Evolutionary conservation across 495 filamentous ascomycete species (phyloP), one percentile per base, ranked within the genome.

Genomic region (Hypoxylon perforatum): DNA sequence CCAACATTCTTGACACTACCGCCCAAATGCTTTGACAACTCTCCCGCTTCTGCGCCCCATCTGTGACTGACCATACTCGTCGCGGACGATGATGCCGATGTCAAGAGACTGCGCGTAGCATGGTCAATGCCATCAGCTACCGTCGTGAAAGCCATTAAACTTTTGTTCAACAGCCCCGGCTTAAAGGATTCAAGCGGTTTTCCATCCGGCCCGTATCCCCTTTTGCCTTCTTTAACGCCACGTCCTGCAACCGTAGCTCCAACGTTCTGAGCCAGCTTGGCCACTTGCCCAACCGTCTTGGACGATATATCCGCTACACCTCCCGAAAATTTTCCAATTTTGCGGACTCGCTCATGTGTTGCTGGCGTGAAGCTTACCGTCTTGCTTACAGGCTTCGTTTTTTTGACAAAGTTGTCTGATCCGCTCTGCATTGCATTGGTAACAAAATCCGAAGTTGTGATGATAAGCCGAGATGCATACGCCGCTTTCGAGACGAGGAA

Each of bases 1-100:
- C 93, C 94, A 41, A 98, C 96, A 69, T 98, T 98, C 80, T 91
- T 96, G 66, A 97, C 89, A 5, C 93, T 93, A 2, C 93, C 90
- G 0, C 91, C 91, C 48, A 99, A 70, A 45, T 89, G 82, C 47
- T 82, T 78, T 4, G 92, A 86, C 3, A 98, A 80, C 3, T 85
- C 80, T 54, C 92, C 90, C 2, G 95, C 95, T 76, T 98, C 92
- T 5, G 84, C 70, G 8, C 95, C 95, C 76, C 92, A 99, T 57
- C 82, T 86, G 77, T 99, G 94, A 4, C 85, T 82, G 7, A 97
- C 91, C 61, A 97, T 87, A 3, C 87, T 88, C 15, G 88, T 92
- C 18, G 94, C 91, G 1, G 94, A 92, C 2, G 85, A 80, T 0
- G 91, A 88, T 21, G 90, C 84, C 15, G 90, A 88, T 5, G 82